These are phyloP conservation scores for Scenedesmus sp. DNA, from an alignment of 163 green algal genomes.

Conservation along the genomic window DNA sequence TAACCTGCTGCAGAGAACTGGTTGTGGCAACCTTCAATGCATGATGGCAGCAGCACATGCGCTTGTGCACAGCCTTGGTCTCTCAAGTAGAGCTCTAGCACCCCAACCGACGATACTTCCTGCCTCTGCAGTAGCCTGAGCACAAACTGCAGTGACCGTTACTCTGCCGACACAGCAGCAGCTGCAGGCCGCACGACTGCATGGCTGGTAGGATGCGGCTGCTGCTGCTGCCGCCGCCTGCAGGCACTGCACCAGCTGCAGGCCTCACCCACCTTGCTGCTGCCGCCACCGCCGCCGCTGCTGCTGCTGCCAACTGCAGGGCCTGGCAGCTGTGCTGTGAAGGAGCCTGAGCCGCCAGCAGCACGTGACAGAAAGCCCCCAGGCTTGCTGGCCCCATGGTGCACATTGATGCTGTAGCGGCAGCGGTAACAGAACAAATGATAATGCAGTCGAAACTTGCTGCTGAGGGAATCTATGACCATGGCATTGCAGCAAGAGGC, in stretches of 20 bases:
- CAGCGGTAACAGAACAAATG: neutral
- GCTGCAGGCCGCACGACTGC: neutral
- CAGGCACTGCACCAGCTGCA: neutral
- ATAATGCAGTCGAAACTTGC: too few species aligned
- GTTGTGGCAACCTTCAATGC: too few species aligned
- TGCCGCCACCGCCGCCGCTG: neutral
- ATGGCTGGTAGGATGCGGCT: neutral
- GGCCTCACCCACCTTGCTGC: slow-evolving; percentile 1
- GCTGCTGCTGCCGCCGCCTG: neutral
- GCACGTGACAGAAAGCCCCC: slow-evolving; percentile 11
- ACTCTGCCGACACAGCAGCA: neutral
- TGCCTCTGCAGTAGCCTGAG: too few species aligned
- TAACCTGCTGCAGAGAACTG: too few species aligned
- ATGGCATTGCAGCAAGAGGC: too few species aligned
- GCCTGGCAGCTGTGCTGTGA: neutral
- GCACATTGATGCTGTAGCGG: slow-evolving; percentile 16
- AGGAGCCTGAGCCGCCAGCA: neutral
- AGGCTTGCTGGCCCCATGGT: neutral
- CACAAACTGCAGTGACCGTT: neutral
- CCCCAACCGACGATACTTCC: neutral
- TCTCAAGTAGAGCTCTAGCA: neutral
- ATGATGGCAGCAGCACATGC: too few species aligned
- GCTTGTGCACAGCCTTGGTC: too few species aligned
- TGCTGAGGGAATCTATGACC: too few species aligned
- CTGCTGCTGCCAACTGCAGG: neutral